A percentile compares a stretch with the other conserved stretches of the same genome.
Conservation (phyloP, 2,329 filamentous ascomycete genomes). For the Xylaria sp. region DNA sequence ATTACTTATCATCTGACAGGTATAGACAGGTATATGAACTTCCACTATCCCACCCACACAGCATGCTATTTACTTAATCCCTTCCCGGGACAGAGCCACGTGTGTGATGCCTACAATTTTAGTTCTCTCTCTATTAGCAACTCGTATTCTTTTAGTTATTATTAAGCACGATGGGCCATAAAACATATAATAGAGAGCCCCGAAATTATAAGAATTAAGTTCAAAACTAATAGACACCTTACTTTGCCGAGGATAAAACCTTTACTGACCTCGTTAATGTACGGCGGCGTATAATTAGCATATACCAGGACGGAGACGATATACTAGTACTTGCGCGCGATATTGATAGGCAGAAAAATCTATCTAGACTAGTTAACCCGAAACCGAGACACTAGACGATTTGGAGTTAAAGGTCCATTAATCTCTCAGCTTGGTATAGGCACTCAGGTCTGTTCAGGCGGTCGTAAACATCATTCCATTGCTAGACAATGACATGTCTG, state of each 20-base stretch:
- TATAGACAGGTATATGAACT: background rate
- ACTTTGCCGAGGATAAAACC: background rate
- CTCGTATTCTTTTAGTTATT: background rate
- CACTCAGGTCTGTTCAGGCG: slow-evolving; percentile 2
- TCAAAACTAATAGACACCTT: background rate
- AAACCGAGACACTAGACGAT: background rate
- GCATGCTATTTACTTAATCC: slow-evolving; percentile 11
- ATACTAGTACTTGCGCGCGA: background rate
- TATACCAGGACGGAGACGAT: background rate
- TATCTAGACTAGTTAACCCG: slow-evolving; percentile 1
- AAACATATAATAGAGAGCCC: background rate
- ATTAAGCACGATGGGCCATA: background rate
- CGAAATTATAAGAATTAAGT: background rate
- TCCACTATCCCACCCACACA: slow-evolving; percentile 10
- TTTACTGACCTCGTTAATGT: background rate
- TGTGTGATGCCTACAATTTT: background rate
- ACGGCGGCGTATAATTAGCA: background rate
- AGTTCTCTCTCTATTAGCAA: background rate
- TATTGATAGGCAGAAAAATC: background rate
- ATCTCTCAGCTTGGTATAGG: slow-evolving; percentile 1
- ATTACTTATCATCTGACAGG: slow-evolving; percentile 4
- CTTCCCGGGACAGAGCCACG: background rate
- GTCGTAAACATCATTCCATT: slow-evolving; percentile 5
- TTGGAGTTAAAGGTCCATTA: background rate
- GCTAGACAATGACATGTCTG: slow-evolving; percentile 14